Percentiles rank a stretch among this genome's conserved stretches.
phyloP scores from a whole-genome alignment of 2,329 filamentous ascomycete species.

The Clarireedia homoeocarpa region DNA sequence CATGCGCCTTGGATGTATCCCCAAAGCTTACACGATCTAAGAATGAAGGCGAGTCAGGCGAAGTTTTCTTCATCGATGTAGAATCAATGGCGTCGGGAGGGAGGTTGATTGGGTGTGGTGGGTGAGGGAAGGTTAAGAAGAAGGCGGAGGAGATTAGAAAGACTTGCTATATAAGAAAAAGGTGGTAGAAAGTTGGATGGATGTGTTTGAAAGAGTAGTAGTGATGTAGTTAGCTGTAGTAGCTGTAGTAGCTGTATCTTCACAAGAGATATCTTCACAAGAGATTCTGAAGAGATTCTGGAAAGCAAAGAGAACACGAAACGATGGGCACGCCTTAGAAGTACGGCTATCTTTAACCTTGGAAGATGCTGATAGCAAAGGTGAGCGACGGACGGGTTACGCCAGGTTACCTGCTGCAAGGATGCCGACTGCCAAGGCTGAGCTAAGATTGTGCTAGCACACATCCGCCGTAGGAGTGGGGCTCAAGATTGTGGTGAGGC shows the following conservation, averaged over 20 bases:
- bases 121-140: background rate
- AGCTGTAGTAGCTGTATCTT: background rate
- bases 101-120: background rate
- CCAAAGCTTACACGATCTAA: conserved; percentile 50
- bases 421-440: background rate
- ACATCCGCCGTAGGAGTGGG: too few relatives aligned
- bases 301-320: background rate
- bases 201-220: background rate
- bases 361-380: background rate
- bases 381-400: background rate
- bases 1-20: conserved; percentile 48
- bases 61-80: conserved; percentile 55
- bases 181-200: too few relatives aligned
- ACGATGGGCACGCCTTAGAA: background rate
- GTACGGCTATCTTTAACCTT: background rate
- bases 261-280: background rate
- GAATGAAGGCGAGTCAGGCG: conserved; percentile 40
- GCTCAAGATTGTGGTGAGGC: too few relatives aligned
- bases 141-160: background rate
- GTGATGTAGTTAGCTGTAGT: background rate
- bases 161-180: background rate
- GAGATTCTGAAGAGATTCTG: background rate
- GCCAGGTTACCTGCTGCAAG: background rate
- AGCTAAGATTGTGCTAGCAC: background rate
- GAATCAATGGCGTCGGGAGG: conserved; percentile 7